Evolutionary conservation across 768 basidiomycete genomes (phyloP).

Genomic region (Galerina sulciceps): DNA sequence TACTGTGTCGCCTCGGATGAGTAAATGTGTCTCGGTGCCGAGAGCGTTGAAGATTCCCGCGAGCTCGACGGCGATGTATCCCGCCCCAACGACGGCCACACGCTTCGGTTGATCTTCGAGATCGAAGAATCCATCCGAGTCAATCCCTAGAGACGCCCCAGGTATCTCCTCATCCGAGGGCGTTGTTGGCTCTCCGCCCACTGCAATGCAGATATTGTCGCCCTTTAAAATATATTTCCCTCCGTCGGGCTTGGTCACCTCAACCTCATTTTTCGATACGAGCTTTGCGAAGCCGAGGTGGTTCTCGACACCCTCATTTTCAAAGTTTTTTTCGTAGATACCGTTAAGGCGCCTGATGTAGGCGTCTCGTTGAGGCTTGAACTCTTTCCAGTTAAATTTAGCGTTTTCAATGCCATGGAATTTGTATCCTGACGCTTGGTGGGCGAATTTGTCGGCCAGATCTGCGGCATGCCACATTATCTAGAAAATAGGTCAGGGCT

Average conservation of each 20-base stretch:
- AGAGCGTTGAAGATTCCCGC: constrained; percentile 93
- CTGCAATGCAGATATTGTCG: constrained; percentile 82
- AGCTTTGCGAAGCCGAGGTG: constrained; percentile 81
- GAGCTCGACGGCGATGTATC: constrained; percentile 97
- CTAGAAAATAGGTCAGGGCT: constrained; percentile 39
- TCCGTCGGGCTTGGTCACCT: constrained; percentile 74
- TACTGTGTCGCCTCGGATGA: constrained; percentile 90
- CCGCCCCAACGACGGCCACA: constrained; percentile 94
- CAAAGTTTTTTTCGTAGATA: constrained; percentile 90
- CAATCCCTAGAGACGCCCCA: constrained; percentile 88
- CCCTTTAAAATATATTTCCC: constrained; percentile 72
- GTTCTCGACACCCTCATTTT: constrained; percentile 86
- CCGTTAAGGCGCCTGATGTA: constrained; percentile 90
- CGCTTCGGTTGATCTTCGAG: constrained; percentile 89
- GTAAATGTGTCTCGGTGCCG: constrained; percentile 88
- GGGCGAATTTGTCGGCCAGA: constrained; percentile 80
- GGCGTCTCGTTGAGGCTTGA: constrained; percentile 95
- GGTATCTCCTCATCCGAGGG: constrained; percentile 83
- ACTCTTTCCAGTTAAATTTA: constrained; percentile 85
- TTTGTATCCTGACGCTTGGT: constrained; percentile 75
- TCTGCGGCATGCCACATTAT: constrained; percentile 99
- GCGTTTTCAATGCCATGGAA: constrained; percentile 62
- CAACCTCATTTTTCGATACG: constrained; percentile 67
- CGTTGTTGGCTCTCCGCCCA: constrained; percentile 82
- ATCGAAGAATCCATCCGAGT: constrained; percentile 96